Base-by-base conservation (phyloP, 139 green algal genomes). In the Ettlia oleoabundans region DNA sequence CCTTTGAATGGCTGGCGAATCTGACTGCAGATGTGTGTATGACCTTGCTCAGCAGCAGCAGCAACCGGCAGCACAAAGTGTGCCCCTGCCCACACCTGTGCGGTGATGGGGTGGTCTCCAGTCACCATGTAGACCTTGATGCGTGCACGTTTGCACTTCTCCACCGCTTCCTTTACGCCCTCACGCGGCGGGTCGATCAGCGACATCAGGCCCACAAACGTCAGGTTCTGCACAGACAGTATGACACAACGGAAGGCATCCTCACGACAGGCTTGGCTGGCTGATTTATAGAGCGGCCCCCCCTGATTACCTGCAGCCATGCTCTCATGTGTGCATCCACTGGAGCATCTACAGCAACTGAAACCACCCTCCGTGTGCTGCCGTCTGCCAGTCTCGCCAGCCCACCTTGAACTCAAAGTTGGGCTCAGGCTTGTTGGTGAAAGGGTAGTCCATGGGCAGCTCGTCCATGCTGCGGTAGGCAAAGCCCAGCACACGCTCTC, bases 101-200 rank as follows among this genome's bases (percentile, higher is more conserved):
- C 94, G 1, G 94, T 98, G 33, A 89, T 85, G 63, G 90, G 88
- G 86, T 98, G 98, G 87, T 99, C 96, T 15, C 94, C 94, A 26
- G 94, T 96, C 6, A 92, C 84, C 35, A 92, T 86, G 42, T 86
- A 86, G 40, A 99, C 93, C n/a, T 95, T 89, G 73, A 99, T 97
- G 76, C 95, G 41, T 15, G 70, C 96, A 32, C 75, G 75, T 18
- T 86, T 83, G 91, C 95, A 98, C 51, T 84, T 88, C 42, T 86
- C 58, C 18, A 98, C 89, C n/a, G 95, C 93, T 9, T 76, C 78
- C 28, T 22, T 6, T n/a, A 95, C 94, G 76, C 97, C 92, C 2
- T 87, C 82, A 0, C 96, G 86, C 3, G 94, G 94, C 7, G 93
- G 94, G 86, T 97, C 94, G 69, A 96, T 94, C 84, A 98, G 92